Evolutionary conservation across 2,329 filamentous ascomycete genomes (phyloP).

Genomic region (Pseudogymnoascus sp.): DNA sequence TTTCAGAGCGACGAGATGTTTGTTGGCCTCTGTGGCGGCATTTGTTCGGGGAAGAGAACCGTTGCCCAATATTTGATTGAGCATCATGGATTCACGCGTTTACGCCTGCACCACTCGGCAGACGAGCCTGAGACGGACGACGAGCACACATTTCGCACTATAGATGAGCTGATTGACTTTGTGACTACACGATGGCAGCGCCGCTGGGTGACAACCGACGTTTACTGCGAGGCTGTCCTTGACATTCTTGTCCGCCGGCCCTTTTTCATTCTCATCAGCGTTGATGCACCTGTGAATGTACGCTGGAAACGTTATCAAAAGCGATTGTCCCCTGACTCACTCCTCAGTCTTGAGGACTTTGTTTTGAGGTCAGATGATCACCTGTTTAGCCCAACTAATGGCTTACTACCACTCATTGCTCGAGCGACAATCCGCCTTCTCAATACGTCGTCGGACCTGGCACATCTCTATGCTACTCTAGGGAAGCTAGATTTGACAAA

Average conservation of each 20-base stretch:
- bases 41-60: slow-evolving; percentile 86
- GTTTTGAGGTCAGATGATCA: slow-evolving; percentile 58
- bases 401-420: slow-evolving; percentile 69
- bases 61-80: slow-evolving; percentile 82
- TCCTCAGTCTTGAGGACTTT: slow-evolving; percentile 45
- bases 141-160: slow-evolving; percentile 45
- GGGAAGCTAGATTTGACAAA: slow-evolving; percentile 68
- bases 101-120: slow-evolving; percentile 45
- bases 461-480: slow-evolving; percentile 65
- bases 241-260: slow-evolving; percentile 72
- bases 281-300: slow-evolving; percentile 79
- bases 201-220: slow-evolving; percentile 78
- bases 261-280: slow-evolving; percentile 86
- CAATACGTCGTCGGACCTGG: slow-evolving; percentile 68
- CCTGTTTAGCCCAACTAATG: slow-evolving; percentile 58
- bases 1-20: slow-evolving; percentile 48
- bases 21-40: slow-evolving; percentile 72
- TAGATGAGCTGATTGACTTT: slow-evolving; percentile 68
- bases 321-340: slow-evolving; percentile 31
- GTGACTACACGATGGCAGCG: slow-evolving; percentile 78
- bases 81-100: slow-evolving; percentile 70
- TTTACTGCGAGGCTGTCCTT: slow-evolving; percentile 63
- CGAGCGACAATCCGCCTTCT: slow-evolving; percentile 77
- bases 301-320: slow-evolving; percentile 73
- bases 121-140: background rate